These are phyloP conservation scores for Mortierella alpina DNA, from an alignment of 192 early-diverging fungal species.

Conservation along the genomic window DNA sequence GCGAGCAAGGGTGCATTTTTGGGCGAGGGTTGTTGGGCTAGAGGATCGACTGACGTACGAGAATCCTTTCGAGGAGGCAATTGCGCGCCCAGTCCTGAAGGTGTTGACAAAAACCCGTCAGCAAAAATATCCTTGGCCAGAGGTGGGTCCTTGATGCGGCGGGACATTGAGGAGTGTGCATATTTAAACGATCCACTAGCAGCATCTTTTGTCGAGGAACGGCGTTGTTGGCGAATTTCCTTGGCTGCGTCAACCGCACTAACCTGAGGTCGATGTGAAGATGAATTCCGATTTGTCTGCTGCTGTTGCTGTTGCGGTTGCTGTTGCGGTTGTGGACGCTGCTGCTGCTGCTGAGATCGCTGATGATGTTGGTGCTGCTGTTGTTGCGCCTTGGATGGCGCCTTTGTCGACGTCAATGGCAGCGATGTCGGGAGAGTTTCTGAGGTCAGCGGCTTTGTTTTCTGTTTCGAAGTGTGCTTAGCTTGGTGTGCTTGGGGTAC, in stretches of 20 bases:
- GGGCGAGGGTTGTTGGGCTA: background rate
- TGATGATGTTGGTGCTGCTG: background rate
- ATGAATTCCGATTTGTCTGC: background rate
- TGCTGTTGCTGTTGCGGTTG: conserved; percentile 9
- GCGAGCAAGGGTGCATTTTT: background rate
- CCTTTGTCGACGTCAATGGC: background rate
- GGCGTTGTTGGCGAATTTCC: conserved; percentile 24
- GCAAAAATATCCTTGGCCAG: conserved; percentile 4
- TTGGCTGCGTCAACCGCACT: conserved; percentile 14
- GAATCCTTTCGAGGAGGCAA: background rate
- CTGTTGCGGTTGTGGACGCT: background rate
- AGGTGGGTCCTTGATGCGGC: conserved; percentile 4
- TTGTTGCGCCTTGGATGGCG: background rate
- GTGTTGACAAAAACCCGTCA: background rate
- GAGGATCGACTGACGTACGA: background rate
- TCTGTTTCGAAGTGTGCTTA: conserved; percentile 2
- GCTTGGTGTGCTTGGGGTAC: conserved; percentile 30
- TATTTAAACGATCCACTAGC: conserved; percentile 25
- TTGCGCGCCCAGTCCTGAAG: background rate
- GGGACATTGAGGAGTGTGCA: background rate
- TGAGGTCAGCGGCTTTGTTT: background rate
- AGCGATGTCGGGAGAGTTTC: background rate
- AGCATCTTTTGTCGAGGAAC: conserved; percentile 32
- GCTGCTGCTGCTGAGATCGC: background rate
- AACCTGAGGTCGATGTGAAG: background rate